Percentiles rank a stretch among this genome's conserved stretches.
phyloP scores from a whole-genome alignment of 1,139 yeast genomes.

The Geotrichum reessii region DNA sequence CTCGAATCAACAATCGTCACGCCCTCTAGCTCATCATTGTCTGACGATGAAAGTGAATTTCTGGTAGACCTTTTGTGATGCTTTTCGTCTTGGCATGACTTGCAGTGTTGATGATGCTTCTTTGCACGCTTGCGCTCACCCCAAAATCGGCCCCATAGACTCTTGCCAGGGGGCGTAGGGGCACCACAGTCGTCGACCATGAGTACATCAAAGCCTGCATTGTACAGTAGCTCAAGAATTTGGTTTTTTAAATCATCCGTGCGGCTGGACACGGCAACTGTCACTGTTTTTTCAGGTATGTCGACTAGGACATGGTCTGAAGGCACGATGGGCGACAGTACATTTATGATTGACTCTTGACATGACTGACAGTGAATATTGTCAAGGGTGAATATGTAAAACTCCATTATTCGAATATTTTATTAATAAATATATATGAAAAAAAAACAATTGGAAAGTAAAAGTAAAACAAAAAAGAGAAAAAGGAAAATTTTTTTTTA shows the following conservation, averaged over 20 bases:
- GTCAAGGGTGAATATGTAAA: slow-evolving; percentile 10
- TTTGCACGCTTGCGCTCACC: slow-evolving; percentile 22
- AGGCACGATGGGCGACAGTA: slow-evolving; percentile 5
- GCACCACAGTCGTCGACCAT: slow-evolving; percentile 23
- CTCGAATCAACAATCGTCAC: slow-evolving; percentile 20
- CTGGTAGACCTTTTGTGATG: not conserved
- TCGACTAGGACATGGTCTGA: slow-evolving; percentile 7
- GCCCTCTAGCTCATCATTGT: slow-evolving; percentile 12
- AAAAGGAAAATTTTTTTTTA: not conserved
- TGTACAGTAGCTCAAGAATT: slow-evolving; percentile 9
- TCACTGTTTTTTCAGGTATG: slow-evolving; percentile 8
- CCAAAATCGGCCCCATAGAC: slow-evolving; percentile 23
- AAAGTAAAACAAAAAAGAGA: not conserved
- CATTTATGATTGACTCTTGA: slow-evolving; percentile 7
- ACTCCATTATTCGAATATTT: slow-evolving; percentile 10
- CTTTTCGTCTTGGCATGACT: slow-evolving; percentile 32
- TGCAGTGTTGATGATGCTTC: slow-evolving; percentile 38
- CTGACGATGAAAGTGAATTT: not conserved
- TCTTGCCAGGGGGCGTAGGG: slow-evolving; percentile 16
- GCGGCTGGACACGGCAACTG: slow-evolving; percentile 9
- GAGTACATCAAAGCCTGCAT: slow-evolving; percentile 32
- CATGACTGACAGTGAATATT: slow-evolving; percentile 19
- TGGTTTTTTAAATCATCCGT: not conserved
- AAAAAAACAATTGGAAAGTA: not conserved
- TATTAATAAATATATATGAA: not conserved